Base-by-base conservation (phyloP, 2,329 filamentous ascomycete genomes). In the Talaromyces verruculosus region DNA sequence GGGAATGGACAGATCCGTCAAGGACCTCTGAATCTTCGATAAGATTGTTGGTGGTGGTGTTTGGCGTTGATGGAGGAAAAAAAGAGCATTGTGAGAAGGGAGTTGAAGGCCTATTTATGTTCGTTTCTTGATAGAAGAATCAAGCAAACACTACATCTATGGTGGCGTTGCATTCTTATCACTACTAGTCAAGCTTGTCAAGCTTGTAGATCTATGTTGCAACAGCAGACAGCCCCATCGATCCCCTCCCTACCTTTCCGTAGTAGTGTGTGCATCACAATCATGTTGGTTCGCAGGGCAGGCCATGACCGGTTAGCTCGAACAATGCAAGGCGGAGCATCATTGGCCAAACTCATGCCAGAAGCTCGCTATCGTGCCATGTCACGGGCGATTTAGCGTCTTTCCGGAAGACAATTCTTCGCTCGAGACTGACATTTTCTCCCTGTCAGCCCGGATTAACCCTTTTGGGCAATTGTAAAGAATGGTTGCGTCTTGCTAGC, bases 1-100 rank as follows among this genome's bases (percentile, higher is more conserved):
- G 47, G 47, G 64, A 65, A 65, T 65, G 64, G 39, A 65, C 63
- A 62, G 64, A 65, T 62, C 64, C 64, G 64, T 65, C 64, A 47
- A 65, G 64, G 64, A 65, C 15, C 64, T 65, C 58, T 53, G 19
- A 22, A 65, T 49, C 47, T 43, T 55, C 11, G 28, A 47, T 39
- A 41, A 61, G 53, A 57, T 57, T 57, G 33, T 57, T 57, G 49
- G 25, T 61, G 58, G 41, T 41, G 25, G 41, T 63, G 10, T 37
- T 53, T 65, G 64, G 39, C n/a, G 47, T 62, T 62, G 45, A 28
- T 47, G 33, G 28, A 58, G n/a, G 53, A 28, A 64, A 19, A 57
- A 49, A 53, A 30, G 2, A 35, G 35, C 59, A 53, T 30, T 6
- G 15, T 37, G 8, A 2, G 25, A 61, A 41, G 30, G 58, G 30